Evolutionary conservation across 306 rosid genomes (phyloP).

Genomic region (Astragalus membranaceus): DNA sequence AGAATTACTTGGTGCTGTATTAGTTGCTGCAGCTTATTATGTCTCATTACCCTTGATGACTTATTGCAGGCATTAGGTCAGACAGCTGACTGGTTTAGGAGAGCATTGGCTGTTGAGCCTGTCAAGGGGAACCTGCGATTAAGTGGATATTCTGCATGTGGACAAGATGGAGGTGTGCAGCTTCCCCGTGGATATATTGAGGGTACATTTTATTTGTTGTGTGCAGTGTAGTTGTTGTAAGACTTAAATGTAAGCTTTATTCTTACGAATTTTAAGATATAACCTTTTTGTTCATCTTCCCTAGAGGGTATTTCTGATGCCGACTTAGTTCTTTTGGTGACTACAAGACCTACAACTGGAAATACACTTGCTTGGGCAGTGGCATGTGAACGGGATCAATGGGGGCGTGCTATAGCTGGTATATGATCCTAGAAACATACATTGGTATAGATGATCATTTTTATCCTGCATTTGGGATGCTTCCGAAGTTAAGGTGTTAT

Average conservation of each 20-base stretch:
- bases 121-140: slow-evolving; percentile 88
- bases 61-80: slow-evolving; percentile 80
- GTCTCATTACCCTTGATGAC: slow-evolving; percentile 17
- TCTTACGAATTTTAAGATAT: slow-evolving; percentile 7
- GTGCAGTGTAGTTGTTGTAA: neutral
- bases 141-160: slow-evolving; percentile 99
- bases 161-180: slow-evolving; percentile 99
- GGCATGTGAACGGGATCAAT: slow-evolving; percentile 99
- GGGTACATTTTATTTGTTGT: slow-evolving; percentile 46
- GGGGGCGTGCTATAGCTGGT: slow-evolving; percentile 99
- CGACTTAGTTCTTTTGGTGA: slow-evolving; percentile 91
- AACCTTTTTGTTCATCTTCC: slow-evolving; percentile 17
- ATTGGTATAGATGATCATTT: neutral
- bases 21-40: neutral
- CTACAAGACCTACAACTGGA: slow-evolving; percentile 97
- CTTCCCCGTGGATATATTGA: slow-evolving; percentile 89
- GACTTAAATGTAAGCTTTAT: neutral
- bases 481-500: slow-evolving; percentile 8
- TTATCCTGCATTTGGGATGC: slow-evolving; percentile 11
- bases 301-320: slow-evolving; percentile 84
- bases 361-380: slow-evolving; percentile 99
- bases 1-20: neutral
- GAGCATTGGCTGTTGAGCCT: slow-evolving; percentile 92
- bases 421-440: slow-evolving; percentile 17
- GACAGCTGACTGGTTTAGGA: slow-evolving; percentile 92